Percentiles rank a stretch among this genome's conserved stretches.
Evolutionary conservation across 2,329 filamentous ascomycete genomes (phyloP).

Genomic region (Cercospora sp.): DNA sequence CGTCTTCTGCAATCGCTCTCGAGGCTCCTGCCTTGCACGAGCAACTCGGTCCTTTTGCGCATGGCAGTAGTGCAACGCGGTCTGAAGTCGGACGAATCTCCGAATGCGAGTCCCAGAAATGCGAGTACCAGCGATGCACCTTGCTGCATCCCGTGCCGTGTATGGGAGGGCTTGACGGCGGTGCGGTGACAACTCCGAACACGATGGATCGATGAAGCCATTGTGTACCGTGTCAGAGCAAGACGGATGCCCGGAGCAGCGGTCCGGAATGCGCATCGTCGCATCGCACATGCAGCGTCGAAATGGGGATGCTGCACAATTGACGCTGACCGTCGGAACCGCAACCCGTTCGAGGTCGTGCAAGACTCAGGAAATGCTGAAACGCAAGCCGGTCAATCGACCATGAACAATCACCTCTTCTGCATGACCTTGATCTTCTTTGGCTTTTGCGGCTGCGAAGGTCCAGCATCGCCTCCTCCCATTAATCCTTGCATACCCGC

Average conservation of each 20-base stretch:
- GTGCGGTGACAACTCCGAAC: not conserved
- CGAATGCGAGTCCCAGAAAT: not conserved
- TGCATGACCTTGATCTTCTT: conserved; percentile 39
- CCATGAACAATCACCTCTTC: conserved; percentile 29
- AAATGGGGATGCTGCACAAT: not conserved
- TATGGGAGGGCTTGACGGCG: not conserved
- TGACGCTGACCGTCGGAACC: not conserved
- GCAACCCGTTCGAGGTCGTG: not conserved
- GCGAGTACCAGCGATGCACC: not conserved
- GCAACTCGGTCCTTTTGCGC: not conserved
- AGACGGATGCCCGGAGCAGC: not conserved
- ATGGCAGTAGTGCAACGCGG: not conserved
- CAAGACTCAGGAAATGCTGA: not conserved
- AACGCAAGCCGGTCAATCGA: not conserved
- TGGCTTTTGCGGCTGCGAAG: conserved; percentile 20
- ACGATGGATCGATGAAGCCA: not conserved
- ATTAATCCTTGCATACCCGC: conserved; percentile 38
- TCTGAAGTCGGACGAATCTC: not conserved
- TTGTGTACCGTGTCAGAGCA: not conserved
- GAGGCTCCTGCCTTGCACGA: not conserved
- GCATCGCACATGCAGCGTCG: not conserved
- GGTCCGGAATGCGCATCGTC: not conserved
- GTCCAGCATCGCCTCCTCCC: conserved; percentile 26
- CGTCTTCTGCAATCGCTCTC: too few relatives aligned
- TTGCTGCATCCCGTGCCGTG: not conserved